These are phyloP conservation scores for Stachybotrys elegans DNA, from an alignment of 2,329 filamentous ascomycete genomes.

Conservation along the genomic window DNA sequence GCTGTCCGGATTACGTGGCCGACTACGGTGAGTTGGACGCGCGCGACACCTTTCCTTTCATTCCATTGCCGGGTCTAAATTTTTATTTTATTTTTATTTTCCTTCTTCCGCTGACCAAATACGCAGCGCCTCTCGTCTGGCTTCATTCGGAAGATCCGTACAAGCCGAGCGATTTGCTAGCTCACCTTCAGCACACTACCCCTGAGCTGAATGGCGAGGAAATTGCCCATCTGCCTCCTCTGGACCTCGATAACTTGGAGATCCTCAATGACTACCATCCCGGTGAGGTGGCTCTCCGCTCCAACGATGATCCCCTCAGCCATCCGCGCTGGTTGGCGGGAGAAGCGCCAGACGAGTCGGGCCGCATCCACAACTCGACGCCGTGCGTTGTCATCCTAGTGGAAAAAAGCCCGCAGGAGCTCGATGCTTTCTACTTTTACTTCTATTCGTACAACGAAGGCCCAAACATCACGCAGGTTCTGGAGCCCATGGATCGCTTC, in stretches of 20 bases:
- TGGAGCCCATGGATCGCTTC: slow-evolving; percentile 20
- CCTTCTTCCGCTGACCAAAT: neutral
- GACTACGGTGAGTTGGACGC: too few relatives aligned
- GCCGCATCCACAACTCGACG: slow-evolving; percentile 17
- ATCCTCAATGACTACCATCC: slow-evolving; percentile 16
- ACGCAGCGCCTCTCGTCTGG: slow-evolving; percentile 23
- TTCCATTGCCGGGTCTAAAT: too few relatives aligned
- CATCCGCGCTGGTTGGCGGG: slow-evolving; percentile 22
- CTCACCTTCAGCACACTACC: slow-evolving; percentile 22
- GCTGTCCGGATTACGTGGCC: too few relatives aligned
- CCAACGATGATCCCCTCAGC: slow-evolving; percentile 20
- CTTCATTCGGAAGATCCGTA: slow-evolving; percentile 25
- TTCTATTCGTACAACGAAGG: slow-evolving; percentile 29
- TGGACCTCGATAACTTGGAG: slow-evolving; percentile 21
- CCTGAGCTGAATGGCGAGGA: slow-evolving; percentile 12
- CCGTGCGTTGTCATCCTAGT: slow-evolving; percentile 25
- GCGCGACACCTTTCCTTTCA: too few relatives aligned
- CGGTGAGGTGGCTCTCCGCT: slow-evolving; percentile 14
- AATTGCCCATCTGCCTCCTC: slow-evolving; percentile 11
- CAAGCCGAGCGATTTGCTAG: slow-evolving; percentile 21
- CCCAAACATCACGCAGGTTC: slow-evolving; percentile 23
- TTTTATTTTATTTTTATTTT: too few relatives aligned
- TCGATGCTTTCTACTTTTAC: slow-evolving; percentile 29
- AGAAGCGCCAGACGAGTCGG: slow-evolving; percentile 15
- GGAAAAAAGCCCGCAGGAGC: slow-evolving; percentile 16